Evolutionary conservation across 768 basidiomycete genomes (phyloP).

Genomic region (Pulveroboletus sp.): DNA sequence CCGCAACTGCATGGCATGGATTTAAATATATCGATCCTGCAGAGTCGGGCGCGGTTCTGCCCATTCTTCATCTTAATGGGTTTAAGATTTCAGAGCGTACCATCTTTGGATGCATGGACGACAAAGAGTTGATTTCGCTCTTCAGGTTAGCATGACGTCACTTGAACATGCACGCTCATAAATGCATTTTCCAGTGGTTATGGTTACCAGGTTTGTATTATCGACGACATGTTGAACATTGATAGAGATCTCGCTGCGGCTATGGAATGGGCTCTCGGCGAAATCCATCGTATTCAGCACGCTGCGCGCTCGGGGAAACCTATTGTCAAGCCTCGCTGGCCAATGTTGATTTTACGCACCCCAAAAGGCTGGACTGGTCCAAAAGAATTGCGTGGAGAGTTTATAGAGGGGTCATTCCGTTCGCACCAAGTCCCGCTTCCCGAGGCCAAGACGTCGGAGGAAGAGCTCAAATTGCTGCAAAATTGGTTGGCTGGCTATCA

Average conservation of each 20-base stretch:
- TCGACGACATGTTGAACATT: slow-evolving; percentile 63
- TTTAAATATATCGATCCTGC: slow-evolving; percentile 90
- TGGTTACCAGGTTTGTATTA: slow-evolving; percentile 86
- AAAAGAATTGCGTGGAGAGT: slow-evolving; percentile 61
- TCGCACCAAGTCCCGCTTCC: slow-evolving; percentile 91
- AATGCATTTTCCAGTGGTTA: slow-evolving; percentile 51
- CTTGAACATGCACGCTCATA: background rate
- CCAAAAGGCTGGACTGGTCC: slow-evolving; percentile 83
- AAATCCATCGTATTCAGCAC: slow-evolving; percentile 74
- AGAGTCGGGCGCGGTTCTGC: slow-evolving; percentile 89
- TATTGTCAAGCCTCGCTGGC: slow-evolving; percentile 88
- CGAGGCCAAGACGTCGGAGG: slow-evolving; percentile 56
- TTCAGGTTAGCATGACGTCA: slow-evolving; percentile 52
- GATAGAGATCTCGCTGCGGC: slow-evolving; percentile 79
- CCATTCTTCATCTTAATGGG: slow-evolving; percentile 84
- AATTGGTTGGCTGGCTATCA: slow-evolving; percentile 74
- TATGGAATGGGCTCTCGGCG: slow-evolving; percentile 75
- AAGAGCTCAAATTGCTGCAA: slow-evolving; percentile 63
- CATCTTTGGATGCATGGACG: slow-evolving; percentile 87
- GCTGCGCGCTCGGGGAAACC: slow-evolving; percentile 77
- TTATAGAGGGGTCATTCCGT: slow-evolving; percentile 78
- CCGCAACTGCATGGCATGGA: slow-evolving; percentile 79
- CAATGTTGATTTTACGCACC: slow-evolving; percentile 80
- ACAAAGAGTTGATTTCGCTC: slow-evolving; percentile 72
- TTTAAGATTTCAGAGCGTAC: slow-evolving; percentile 92